Conservation (phyloP, 2,329 filamentous ascomycete species). For the Cladophialophora yegresii region DNA sequence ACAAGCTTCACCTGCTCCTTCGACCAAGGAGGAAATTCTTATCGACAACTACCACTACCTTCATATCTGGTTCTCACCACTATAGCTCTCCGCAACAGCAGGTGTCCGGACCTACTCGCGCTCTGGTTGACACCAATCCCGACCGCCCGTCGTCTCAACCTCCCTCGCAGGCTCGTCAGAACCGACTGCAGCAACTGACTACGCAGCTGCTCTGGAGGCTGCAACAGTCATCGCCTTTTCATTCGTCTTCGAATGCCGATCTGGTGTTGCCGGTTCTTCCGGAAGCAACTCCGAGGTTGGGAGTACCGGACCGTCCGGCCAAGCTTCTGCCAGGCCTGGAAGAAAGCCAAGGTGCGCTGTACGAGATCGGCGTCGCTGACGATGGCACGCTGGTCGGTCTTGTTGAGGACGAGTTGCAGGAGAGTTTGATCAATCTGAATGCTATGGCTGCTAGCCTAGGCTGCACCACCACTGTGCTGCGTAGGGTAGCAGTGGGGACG, state of each 20-base stretch:
- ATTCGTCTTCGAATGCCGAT: conserved; percentile 75
- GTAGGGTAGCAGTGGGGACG: conserved; percentile 79
- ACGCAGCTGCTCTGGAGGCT: conserved; percentile 93
- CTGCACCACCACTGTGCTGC: conserved; percentile 77
- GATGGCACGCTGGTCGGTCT: conserved; percentile 89
- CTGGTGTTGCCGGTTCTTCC: conserved; percentile 75
- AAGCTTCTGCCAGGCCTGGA: conserved; percentile 73
- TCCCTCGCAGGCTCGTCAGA: conserved; percentile 72
- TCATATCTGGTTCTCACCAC: conserved; percentile 37
- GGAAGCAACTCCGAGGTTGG: conserved; percentile 62
- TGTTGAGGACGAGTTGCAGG: conserved; percentile 85
- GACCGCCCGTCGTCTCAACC: conserved; percentile 47
- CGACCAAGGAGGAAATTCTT: conserved; percentile 74
- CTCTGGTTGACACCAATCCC: conserved; percentile 16
- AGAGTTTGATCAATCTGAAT: conserved; percentile 80
- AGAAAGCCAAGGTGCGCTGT: conserved; percentile 88
- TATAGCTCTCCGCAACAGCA: conserved; percentile 37
- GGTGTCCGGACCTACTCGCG: conserved; percentile 34
- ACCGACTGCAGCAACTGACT: conserved; percentile 84
- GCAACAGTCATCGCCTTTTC: conserved; percentile 91
- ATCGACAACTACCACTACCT: conserved; percentile 63
- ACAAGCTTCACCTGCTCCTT: conserved; percentile 88
- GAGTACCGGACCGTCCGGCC: conserved; percentile 54
- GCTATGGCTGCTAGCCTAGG: conserved; percentile 93
- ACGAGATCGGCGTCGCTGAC: conserved; percentile 95